Conservation (phyloP, 345 rosid genomes). For the Citrus sp. region DNA sequence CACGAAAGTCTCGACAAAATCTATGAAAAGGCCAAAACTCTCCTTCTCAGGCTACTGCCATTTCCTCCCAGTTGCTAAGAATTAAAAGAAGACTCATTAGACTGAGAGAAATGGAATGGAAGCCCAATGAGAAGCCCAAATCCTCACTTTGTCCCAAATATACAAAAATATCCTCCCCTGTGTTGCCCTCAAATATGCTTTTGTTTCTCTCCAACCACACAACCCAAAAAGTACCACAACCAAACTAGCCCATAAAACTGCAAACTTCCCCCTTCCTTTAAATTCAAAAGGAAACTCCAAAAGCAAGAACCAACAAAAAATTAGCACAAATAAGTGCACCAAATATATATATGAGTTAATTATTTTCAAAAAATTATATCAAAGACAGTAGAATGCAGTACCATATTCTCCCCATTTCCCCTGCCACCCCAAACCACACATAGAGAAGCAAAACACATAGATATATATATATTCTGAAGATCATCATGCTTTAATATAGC, state of each 20-base stretch:
- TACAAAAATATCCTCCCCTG: too few species aligned
- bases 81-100: too few species aligned
- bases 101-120: too few species aligned
- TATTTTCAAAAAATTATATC: too few species aligned
- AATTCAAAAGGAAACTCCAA: background rate
- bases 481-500: background rate
- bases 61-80: too few species aligned
- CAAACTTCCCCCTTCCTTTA: background rate
- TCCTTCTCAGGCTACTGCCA: too few species aligned
- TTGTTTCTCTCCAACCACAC: too few species aligned
- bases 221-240: background rate
- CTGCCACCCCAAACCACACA: background rate
- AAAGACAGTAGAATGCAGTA: background rate
- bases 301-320: background rate
- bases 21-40: too few species aligned
- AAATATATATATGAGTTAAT: background rate
- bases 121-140: too few species aligned
- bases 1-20: too few species aligned
- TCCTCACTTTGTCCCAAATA: too few species aligned
- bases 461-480: background rate
- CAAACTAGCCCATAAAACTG: background rate
- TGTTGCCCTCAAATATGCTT: too few species aligned
- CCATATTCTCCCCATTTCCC: background rate
- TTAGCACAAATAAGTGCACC: background rate
- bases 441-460: conserved; percentile 1